phyloP scores from a whole-genome alignment of 2,329 filamentous ascomycete species.

The Arachnopeziza araneosa region DNA sequence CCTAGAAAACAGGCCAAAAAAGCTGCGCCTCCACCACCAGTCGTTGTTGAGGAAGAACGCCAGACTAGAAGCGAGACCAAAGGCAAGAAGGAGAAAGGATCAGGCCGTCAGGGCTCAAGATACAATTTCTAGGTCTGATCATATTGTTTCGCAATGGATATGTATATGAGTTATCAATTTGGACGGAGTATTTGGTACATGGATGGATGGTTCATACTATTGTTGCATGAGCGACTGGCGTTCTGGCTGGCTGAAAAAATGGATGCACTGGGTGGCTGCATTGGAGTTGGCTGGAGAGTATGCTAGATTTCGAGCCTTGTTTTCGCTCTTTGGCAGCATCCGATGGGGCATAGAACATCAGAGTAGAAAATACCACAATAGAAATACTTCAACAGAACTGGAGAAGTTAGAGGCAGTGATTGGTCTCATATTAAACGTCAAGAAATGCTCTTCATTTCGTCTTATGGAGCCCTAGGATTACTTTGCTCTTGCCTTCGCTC shows the following conservation, averaged over 20 bases:
- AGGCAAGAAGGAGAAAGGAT: slow-evolving; percentile 21
- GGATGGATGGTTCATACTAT: background rate
- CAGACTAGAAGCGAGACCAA: slow-evolving; percentile 11
- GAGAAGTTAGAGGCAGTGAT: too few species aligned
- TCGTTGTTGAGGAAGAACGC: slow-evolving; percentile 32
- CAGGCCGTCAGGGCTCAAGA: slow-evolving; percentile 18
- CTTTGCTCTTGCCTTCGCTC: too few species aligned
- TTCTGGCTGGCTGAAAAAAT: background rate
- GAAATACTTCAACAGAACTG: background rate
- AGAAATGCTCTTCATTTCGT: too few species aligned
- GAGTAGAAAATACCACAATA: too few species aligned
- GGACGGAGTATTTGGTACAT: background rate
- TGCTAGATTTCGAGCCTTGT: background rate
- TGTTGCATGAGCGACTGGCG: background rate
- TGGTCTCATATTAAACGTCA: too few species aligned
- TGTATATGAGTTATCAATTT: background rate
- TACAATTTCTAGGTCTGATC: slow-evolving; percentile 11
- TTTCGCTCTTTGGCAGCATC: background rate
- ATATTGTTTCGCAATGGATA: background rate
- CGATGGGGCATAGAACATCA: background rate
- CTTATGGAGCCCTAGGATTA: too few species aligned
- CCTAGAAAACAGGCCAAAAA: slow-evolving; percentile 33
- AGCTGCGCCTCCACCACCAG: slow-evolving; percentile 10
- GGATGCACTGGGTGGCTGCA: background rate
- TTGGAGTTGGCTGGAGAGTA: background rate